Evolutionary conservation across 345 rosid species (phyloP).

Genomic region (Psidium friedrichsthalianum): DNA sequence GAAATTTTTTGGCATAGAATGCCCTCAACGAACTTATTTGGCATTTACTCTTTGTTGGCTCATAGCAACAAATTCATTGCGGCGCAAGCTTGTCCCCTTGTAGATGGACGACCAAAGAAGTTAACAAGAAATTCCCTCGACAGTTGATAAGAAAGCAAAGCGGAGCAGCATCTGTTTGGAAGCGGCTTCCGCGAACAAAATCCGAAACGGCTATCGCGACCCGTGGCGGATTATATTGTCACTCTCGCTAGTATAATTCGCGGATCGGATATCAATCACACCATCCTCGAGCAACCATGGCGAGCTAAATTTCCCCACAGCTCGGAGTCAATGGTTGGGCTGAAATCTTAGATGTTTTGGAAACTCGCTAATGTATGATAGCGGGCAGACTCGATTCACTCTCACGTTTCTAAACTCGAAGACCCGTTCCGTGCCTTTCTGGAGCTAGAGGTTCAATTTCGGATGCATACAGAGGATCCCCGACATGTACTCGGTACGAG

Average conservation of each 20-base stretch:
- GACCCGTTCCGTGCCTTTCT: background rate
- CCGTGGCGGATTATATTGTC: no score
- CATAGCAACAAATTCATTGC: background rate
- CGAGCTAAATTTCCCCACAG: no score
- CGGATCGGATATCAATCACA: no score
- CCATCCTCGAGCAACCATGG: no score
- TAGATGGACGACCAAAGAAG: background rate
- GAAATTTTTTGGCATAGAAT: background rate
- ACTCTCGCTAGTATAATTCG: no score
- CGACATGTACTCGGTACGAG: fast-evolving
- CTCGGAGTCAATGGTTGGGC: no score
- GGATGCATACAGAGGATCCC: background rate
- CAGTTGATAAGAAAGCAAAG: background rate
- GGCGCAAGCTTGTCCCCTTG: background rate
- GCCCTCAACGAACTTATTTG: background rate
- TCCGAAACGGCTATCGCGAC: background rate
- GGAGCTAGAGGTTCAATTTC: background rate
- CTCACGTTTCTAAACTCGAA: background rate
- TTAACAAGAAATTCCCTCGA: background rate
- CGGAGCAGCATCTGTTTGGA: background rate
- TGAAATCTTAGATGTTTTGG: no score
- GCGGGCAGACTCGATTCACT: background rate
- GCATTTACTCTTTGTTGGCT: background rate
- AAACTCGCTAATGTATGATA: no score
- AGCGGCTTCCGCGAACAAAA: fast-evolving